Percentiles rank a stretch among this genome's conserved stretches.
Conservation (phyloP, 2,329 filamentous ascomycete genomes). For the Xylaria sp. region DNA sequence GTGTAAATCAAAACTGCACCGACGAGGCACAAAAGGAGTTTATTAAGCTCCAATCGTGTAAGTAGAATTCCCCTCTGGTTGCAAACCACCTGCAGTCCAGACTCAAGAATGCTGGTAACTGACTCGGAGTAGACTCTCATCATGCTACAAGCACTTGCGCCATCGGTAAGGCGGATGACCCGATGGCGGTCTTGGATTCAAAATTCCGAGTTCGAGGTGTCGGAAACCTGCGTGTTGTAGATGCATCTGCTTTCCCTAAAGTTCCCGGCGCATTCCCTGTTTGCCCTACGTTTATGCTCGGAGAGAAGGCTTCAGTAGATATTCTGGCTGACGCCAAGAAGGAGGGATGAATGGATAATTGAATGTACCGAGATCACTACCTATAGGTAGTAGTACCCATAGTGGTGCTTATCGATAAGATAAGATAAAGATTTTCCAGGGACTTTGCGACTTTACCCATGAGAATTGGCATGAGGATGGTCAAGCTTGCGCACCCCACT, state of each 20-base stretch:
- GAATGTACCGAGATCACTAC: background rate
- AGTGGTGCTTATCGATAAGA: slow-evolving; percentile 32
- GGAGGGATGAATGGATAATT: background rate
- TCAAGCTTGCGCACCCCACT: slow-evolving; percentile 13
- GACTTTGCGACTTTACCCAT: slow-evolving; percentile 14
- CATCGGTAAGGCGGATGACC: slow-evolving; percentile 63
- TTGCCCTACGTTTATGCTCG: slow-evolving; percentile 63
- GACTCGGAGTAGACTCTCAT: slow-evolving; percentile 55
- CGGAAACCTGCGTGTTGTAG: slow-evolving; percentile 64
- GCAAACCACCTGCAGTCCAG: background rate
- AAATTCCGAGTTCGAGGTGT: slow-evolving; percentile 66
- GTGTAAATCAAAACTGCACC: slow-evolving; percentile 50
- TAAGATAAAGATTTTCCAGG: slow-evolving; percentile 39
- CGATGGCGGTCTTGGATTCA: slow-evolving; percentile 64
- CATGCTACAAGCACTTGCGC: slow-evolving; percentile 65
- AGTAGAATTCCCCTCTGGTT: background rate
- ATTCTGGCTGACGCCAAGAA: slow-evolving; percentile 50
- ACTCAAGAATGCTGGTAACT: background rate
- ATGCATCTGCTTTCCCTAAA: slow-evolving; percentile 64
- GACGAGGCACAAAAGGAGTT: slow-evolving; percentile 50
- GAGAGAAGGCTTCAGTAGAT: slow-evolving; percentile 69
- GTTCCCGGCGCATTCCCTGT: slow-evolving; percentile 59
- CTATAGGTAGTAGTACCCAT: background rate
- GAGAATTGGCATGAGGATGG: background rate
- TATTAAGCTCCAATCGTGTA: slow-evolving; percentile 53